Percentiles rank a stretch among this genome's conserved stretches.
phyloP scores from a whole-genome alignment of 2,329 filamentous ascomycete species.

The Clonostachys chloroleuca region DNA sequence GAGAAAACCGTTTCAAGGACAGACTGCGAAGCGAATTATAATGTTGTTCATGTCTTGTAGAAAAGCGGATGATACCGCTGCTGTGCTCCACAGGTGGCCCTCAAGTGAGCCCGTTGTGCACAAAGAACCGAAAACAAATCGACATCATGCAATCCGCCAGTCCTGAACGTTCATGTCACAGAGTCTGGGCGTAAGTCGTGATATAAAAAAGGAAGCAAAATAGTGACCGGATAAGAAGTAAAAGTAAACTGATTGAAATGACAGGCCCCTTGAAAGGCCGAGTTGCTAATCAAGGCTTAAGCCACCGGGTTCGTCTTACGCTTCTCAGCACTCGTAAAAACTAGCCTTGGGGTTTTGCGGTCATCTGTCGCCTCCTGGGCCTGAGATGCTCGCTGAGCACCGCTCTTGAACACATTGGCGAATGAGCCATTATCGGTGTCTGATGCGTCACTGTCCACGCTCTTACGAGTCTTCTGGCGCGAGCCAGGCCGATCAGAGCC shows the following conservation, averaged over 20 bases:
- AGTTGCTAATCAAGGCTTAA: constrained; percentile 5
- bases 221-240: constrained; percentile 5
- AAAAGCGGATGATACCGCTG: constrained; percentile 7
- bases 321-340: constrained; percentile 87
- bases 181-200: constrained; percentile 30
- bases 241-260: constrained; percentile 8
- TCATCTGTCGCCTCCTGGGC: constrained; percentile 48
- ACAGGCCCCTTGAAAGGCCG: constrained; percentile 13
- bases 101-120: not conserved
- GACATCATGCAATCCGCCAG: constrained; percentile 5
- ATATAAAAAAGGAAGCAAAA: constrained; percentile 14
- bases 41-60: constrained; percentile 14
- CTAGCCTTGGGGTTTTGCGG: constrained; percentile 80
- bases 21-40: constrained; percentile 34
- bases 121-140: constrained; percentile 5
- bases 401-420: constrained; percentile 62
- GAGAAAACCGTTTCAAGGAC: constrained; percentile 20
- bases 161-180: constrained; percentile 26
- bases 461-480: constrained; percentile 63
- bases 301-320: constrained; percentile 51
- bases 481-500: constrained; percentile 79
- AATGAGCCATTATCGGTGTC: constrained; percentile 54
- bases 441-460: constrained; percentile 54
- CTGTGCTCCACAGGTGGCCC: constrained; percentile 4
- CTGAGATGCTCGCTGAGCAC: constrained; percentile 45